Evolutionary conservation across 345 rosid genomes (phyloP), one percentile per base, ranked within the genome.

Genomic region (Moricandia arvensis): DNA sequence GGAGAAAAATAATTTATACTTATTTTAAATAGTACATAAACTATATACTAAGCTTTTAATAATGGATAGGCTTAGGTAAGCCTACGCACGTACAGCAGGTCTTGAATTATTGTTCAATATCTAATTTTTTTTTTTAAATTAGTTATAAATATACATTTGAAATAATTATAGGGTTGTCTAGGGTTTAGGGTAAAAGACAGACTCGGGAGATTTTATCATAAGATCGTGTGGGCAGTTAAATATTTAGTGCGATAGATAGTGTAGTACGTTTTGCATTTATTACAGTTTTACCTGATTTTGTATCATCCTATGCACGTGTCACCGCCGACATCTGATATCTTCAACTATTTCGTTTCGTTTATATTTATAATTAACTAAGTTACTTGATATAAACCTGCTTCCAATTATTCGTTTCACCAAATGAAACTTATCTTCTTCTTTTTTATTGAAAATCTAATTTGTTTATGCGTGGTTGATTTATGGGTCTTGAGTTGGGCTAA

Each of bases 181-280:
- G n/a, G 24, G 60, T 27, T 55, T 63, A 55, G 80, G 75, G 75
- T 71, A 77, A 71, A 71, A 77, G 76, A 77, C 71, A 45, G 75
- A 77, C 67, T 77, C 57, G 80, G 72, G 72, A 64, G 80, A 71
- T 77, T 31, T 21, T 71, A 57, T 71, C 80, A 77, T 64, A 77
- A 77, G 80, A 77, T 77, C 75, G 71, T 77, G 80, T 64, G 80
- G 75, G 67, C 75, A 77, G 67, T 71, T 77, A 71, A 77, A 45
- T 64, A 71, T 76, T 76, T 69, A 69, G 60, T 69, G 71, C 57
- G 80, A 77, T 70, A 47, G 67, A 77, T 59, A 77, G 55, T 63
- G 66, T 65, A 12, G 76, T 77, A 77, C 76, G 35, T 51, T 30
- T 58, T 72, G 57, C 81, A 77, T 77, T 72, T 77, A 77, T 49